Evolutionary conservation across 768 basidiomycete genomes (phyloP).

Genomic region (Cantharellus anzutake): DNA sequence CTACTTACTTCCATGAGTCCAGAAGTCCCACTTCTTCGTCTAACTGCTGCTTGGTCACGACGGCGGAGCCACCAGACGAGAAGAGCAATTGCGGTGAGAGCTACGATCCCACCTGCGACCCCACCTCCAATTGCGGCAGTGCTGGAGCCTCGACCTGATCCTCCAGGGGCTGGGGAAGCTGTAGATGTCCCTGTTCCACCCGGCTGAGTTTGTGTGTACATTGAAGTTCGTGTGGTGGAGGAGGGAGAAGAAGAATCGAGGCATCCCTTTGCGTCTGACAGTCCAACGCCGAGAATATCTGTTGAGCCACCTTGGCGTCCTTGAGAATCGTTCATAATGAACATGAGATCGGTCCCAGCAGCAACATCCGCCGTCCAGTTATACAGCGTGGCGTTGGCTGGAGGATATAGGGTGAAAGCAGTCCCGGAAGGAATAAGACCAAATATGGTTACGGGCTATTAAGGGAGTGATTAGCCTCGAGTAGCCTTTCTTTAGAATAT

Average conservation of each 20-base stretch:
- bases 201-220: background rate
- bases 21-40: background rate
- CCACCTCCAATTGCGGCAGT: background rate
- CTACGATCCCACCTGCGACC: background rate
- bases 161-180: background rate
- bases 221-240: background rate
- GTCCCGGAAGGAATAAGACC: conserved; percentile 6
- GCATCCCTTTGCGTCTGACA: conserved; percentile 1
- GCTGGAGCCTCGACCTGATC: background rate
- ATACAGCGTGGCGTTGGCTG: background rate
- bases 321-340: conserved; percentile 1
- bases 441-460: background rate
- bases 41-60: background rate
- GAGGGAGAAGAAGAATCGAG: conserved; percentile 3
- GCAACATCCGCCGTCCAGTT: conserved; percentile 5
- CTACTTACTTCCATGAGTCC: background rate
- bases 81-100: background rate
- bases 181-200: background rate
- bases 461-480: background rate
- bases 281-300: conserved; percentile 3
- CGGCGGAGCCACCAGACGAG: background rate
- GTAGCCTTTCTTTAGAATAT: no score
- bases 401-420: conserved; percentile 3
- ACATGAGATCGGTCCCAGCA: conserved; percentile 3
- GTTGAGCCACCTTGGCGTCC: conserved; percentile 5